A percentile compares a stretch with the other conserved stretches of the same genome.
Evolutionary conservation across 345 rosid species (phyloP).

Genomic region (Arabidopsis arenosa): DNA sequence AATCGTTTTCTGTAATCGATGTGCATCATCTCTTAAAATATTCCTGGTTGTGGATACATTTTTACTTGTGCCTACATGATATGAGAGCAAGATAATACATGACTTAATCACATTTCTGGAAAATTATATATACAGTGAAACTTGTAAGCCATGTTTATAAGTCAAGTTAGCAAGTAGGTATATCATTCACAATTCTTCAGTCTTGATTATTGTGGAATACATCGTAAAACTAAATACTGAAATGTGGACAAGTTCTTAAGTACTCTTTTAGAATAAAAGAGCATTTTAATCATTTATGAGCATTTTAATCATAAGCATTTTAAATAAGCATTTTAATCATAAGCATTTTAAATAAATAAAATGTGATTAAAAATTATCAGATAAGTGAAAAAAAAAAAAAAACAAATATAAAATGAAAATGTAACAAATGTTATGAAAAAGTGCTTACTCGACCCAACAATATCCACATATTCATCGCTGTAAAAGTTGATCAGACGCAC

Average conservation of each 20-base stretch:
- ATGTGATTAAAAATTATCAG: too few relatives aligned
- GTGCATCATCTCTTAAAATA: conserved; percentile 17
- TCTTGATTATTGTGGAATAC: not conserved
- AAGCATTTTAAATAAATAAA: too few relatives aligned
- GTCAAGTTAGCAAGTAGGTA: too few relatives aligned
- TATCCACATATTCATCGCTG: too few relatives aligned
- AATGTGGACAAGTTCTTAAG: not conserved
- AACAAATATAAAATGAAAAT: too few relatives aligned
- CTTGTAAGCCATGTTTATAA: not conserved
- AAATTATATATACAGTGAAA: not conserved
- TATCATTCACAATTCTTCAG: not conserved
- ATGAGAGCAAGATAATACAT: conserved; percentile 3
- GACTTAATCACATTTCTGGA: conserved; percentile 1
- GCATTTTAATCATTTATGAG: too few relatives aligned
- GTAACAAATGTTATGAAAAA: too few relatives aligned
- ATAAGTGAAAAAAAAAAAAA: too few relatives aligned
- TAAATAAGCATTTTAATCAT: too few relatives aligned
- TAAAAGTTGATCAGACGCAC: too few relatives aligned
- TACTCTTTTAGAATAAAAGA: not conserved
- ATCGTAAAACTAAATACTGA: not conserved
- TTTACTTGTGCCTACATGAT: conserved; percentile 7
- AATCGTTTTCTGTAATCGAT: conserved; percentile 24
- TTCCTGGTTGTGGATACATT: conserved; percentile 16
- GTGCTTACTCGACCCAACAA: too few relatives aligned
- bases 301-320: too few relatives aligned